These are phyloP conservation scores for Rhodosorus marinus DNA, from an alignment of 23 red algal species.

Conservation along the genomic window DNA sequence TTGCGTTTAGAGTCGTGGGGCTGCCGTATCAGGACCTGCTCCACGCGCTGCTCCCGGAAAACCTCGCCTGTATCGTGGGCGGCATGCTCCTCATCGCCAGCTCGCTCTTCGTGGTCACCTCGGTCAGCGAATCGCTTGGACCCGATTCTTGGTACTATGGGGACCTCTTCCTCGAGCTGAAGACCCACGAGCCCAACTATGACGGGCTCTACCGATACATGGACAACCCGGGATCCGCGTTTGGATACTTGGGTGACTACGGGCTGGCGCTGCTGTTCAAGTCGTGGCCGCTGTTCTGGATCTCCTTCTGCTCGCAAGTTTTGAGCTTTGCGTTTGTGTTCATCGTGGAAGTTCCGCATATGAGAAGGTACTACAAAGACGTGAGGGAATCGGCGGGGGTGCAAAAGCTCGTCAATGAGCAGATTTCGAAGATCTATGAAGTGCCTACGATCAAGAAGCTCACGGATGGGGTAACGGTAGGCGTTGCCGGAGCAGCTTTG, in stretches of 20 bases:
- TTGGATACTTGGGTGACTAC: slow-evolving; percentile 67
- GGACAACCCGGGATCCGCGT: slow-evolving; percentile 53
- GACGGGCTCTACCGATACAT: slow-evolving; percentile 74
- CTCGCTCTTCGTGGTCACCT: slow-evolving; percentile 12
- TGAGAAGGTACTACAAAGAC: slow-evolving; percentile 22
- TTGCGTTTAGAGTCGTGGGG: slow-evolving; percentile 19
- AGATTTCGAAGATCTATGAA: too few species aligned
- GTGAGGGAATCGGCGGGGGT: slow-evolving; percentile 7
- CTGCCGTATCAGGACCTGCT: background rate
- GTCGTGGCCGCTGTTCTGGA: slow-evolving; percentile 34
- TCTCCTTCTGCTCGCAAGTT: slow-evolving; percentile 44
- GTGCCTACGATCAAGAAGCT: too few species aligned
- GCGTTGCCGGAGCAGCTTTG: too few species aligned
- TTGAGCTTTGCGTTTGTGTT: slow-evolving; percentile 43
- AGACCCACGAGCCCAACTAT: slow-evolving; percentile 8
- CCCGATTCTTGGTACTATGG: slow-evolving; percentile 73
- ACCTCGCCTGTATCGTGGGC: slow-evolving; percentile 8
- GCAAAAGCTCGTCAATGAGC: too few species aligned
- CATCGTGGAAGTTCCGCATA: slow-evolving; percentile 51
- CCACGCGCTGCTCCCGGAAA: slow-evolving; percentile 4
- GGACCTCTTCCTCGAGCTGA: slow-evolving; percentile 81
- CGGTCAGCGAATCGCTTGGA: slow-evolving; percentile 27
- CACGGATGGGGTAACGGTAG: too few species aligned
- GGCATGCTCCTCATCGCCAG: slow-evolving; percentile 33
- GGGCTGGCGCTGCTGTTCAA: slow-evolving; percentile 40